phyloP scores from a whole-genome alignment of 1,284 basidiomycete species.

The Megacollybia platyphylla region DNA sequence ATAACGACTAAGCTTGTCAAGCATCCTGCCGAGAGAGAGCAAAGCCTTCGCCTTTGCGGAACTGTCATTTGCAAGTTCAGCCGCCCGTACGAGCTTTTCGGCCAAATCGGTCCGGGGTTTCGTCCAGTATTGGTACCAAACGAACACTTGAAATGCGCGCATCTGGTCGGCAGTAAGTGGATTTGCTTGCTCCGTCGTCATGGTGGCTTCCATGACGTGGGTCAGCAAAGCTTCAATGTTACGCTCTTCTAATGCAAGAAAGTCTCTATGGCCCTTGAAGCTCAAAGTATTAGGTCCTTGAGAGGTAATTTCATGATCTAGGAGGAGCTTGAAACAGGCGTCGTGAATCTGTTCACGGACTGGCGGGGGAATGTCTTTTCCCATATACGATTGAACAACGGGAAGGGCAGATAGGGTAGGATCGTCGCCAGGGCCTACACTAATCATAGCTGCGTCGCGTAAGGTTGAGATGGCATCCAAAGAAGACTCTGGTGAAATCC shows the following conservation, averaged over 20 bases:
- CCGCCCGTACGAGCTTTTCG: background rate
- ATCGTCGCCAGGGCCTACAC: slow-evolving; percentile 5
- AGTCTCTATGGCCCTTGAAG: background rate
- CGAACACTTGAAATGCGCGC: background rate
- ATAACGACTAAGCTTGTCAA: background rate
- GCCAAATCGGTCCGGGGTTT: background rate
- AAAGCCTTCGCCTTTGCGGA: background rate
- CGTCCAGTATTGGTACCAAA: slow-evolving; percentile 2
- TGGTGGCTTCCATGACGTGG: background rate
- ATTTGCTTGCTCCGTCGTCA: background rate
- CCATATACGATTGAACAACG: slow-evolving; percentile 13
- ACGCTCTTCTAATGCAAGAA: background rate
- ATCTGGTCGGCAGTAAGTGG: background rate
- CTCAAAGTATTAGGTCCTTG: background rate
- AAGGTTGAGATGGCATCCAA: slow-evolving; percentile 6
- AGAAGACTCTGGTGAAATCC: slow-evolving; percentile 10
- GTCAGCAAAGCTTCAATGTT: background rate
- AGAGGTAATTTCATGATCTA: background rate
- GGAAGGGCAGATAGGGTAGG: slow-evolving; percentile 10
- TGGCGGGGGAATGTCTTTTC: slow-evolving; percentile 5
- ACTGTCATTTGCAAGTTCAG: background rate
- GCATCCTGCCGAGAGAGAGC: slow-evolving; percentile 1
- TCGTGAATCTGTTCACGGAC: slow-evolving; percentile 6
- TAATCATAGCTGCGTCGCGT: slow-evolving; percentile 3
- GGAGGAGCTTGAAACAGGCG: slow-evolving; percentile 5